Evolutionary conservation across 2,329 filamentous ascomycete genomes (phyloP).

Genomic region (Aspergillus vadensis): DNA sequence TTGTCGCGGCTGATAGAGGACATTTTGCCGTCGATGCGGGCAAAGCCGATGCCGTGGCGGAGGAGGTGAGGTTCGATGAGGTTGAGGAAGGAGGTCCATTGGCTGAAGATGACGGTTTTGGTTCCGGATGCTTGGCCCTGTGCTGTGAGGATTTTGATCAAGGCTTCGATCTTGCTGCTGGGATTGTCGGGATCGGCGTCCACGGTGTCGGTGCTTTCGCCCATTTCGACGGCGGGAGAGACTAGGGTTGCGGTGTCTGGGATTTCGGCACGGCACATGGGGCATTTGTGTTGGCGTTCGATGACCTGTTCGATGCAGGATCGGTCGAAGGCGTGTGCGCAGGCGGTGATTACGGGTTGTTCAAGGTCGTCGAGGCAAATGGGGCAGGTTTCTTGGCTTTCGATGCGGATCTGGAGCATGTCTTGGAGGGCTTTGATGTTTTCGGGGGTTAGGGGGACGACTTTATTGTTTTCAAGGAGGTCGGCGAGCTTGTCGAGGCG

Average conservation of each 20-base stretch:
- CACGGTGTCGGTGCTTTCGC: constrained; percentile 50
- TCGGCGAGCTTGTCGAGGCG: constrained; percentile 72
- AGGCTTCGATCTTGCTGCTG: constrained; percentile 79
- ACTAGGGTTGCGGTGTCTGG: constrained; percentile 63
- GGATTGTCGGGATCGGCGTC: constrained; percentile 64
- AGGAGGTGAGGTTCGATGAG: constrained; percentile 70
- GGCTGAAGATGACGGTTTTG: constrained; percentile 80
- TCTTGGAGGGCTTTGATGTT: constrained; percentile 73
- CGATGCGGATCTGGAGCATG: constrained; percentile 73
- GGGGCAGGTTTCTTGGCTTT: constrained; percentile 79
- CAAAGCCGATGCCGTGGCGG: constrained; percentile 62
- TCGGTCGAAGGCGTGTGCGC: constrained; percentile 77
- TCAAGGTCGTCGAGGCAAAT: constrained; percentile 75
- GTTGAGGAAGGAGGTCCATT: constrained; percentile 78
- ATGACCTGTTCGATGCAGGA: constrained; percentile 75
- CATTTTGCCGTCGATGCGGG: constrained; percentile 82
- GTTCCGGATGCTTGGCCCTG: constrained; percentile 65
- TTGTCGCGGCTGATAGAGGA: constrained; percentile 68
- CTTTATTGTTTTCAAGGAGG: constrained; percentile 66
- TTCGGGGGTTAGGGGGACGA: constrained; percentile 70
- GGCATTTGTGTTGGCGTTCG: constrained; percentile 75
- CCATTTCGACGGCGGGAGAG: constrained; percentile 62
- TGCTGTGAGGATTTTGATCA: constrained; percentile 73
- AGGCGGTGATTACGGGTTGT: constrained; percentile 78
- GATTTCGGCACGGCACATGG: constrained; percentile 76